A percentile compares a stretch with the other conserved stretches of the same genome.
Conservation (phyloP, 768 basidiomycete species). For the Ramaria sp. region DNA sequence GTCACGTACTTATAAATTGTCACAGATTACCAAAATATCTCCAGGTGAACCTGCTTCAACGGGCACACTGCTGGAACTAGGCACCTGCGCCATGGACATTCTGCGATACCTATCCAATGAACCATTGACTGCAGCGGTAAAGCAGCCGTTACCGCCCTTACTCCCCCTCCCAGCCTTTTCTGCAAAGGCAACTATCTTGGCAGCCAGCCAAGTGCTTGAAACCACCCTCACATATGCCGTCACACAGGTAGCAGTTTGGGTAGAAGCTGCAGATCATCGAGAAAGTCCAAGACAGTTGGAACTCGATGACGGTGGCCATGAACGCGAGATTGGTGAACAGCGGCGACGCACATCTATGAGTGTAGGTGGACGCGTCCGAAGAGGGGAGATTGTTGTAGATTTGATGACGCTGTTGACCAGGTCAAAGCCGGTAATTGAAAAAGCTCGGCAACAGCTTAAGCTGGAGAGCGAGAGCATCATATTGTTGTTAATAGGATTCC, state of each 20-base stretch:
- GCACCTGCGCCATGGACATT: constrained; percentile 65
- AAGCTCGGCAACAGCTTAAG: constrained; percentile 18
- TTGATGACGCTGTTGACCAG: constrained; percentile 55
- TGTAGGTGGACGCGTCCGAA: constrained; percentile 53
- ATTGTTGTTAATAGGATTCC: not conserved
- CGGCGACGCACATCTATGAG: constrained; percentile 32
- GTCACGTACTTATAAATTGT: constrained; percentile 1
- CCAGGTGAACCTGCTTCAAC: constrained; percentile 74
- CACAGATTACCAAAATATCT: constrained; percentile 77
- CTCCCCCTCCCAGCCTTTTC: constrained; percentile 18
- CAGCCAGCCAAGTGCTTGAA: constrained; percentile 55
- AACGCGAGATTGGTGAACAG: constrained; percentile 26
- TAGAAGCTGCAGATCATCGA: constrained; percentile 49
- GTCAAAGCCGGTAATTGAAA: constrained; percentile 51
- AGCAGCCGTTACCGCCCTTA: constrained; percentile 9
- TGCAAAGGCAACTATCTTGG: constrained; percentile 32
- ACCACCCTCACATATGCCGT: constrained; percentile 57
- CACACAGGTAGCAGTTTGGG: constrained; percentile 72
- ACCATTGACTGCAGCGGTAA: constrained; percentile 39
- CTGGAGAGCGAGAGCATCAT: not conserved
- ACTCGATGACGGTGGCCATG: constrained; percentile 27
- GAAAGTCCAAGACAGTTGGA: constrained; percentile 30
- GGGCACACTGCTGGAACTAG: constrained; percentile 81
- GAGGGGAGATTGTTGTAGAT: constrained; percentile 71
- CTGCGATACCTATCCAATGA: constrained; percentile 55